phyloP scores from a whole-genome alignment of 75 land plant species.

The Sequoiadendron giganteum region DNA sequence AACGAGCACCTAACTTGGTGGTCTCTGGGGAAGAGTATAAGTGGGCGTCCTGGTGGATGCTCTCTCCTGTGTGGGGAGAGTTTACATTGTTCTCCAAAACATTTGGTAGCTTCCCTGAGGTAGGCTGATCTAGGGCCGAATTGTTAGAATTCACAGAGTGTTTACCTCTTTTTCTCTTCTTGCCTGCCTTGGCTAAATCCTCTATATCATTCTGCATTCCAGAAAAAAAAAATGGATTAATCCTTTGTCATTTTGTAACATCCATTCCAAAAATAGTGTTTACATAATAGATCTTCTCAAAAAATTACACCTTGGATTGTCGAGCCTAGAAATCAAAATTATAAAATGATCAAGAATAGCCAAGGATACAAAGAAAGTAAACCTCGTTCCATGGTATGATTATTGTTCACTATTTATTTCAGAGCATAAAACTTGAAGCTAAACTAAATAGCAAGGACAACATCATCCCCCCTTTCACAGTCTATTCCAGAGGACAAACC shows the following conservation, averaged over 20 bases:
- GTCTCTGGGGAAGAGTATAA: not conserved
- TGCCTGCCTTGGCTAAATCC: not conserved
- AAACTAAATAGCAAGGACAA: not conserved
- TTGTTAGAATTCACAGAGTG: not conserved
- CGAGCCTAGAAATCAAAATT: not conserved
- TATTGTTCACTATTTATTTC: not conserved
- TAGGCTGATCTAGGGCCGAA: not conserved
- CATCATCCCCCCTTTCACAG: not conserved
- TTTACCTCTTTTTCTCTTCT: constrained; percentile 9
- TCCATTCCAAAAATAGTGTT: not conserved
- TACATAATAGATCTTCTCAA: not conserved
- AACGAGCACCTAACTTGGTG: constrained; percentile 3
- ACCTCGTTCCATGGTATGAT: not conserved
- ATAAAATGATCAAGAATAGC: not conserved
- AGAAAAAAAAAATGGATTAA: not conserved
- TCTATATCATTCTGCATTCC: constrained; percentile 12
- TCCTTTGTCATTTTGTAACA: not conserved
- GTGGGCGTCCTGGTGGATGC: not conserved
- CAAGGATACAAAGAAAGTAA: not conserved
- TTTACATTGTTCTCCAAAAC: constrained; percentile 8
- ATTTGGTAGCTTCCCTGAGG: not conserved
- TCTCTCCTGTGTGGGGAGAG: constrained; percentile 11
- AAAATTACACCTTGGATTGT: not conserved
- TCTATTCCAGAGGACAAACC: not conserved
- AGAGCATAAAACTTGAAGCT: not conserved